These are phyloP conservation scores for Chytriomyces sp. DNA, from an alignment of 192 early-diverging fungal genomes.

Conservation along the genomic window DNA sequence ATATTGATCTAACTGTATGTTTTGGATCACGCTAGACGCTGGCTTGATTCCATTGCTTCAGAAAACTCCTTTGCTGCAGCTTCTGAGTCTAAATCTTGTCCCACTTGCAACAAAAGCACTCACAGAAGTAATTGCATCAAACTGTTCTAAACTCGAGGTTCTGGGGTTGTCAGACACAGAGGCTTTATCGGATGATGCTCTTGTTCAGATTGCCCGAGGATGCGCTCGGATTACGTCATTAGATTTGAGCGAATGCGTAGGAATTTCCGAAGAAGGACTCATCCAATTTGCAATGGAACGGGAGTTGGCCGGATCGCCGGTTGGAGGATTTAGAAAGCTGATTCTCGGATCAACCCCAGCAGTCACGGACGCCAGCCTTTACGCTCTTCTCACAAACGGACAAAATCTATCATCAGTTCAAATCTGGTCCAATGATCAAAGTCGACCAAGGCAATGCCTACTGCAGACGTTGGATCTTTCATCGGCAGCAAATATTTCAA, in stretches of 20 bases:
- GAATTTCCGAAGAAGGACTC: conserved; percentile 21
- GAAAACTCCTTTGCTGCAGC: neutral
- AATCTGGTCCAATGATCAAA: conserved; percentile 1
- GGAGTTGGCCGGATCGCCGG: neutral
- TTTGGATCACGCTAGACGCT: conserved; percentile 1
- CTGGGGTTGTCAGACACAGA: conserved; percentile 24
- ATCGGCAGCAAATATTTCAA: neutral
- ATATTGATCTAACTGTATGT: neutral
- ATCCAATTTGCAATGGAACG: neutral
- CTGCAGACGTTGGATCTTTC: conserved; percentile 18
- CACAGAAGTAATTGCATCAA: neutral
- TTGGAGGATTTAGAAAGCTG: neutral
- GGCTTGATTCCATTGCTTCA: conserved; percentile 21
- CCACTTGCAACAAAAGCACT: conserved; percentile 15
- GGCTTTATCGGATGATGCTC: conserved; percentile 5
- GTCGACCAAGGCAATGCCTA: neutral
- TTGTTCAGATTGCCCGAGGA: conserved; percentile 3
- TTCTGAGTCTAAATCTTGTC: conserved; percentile 14
- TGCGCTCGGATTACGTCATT: neutral
- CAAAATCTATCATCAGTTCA: neutral
- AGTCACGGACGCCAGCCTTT: conserved; percentile 8
- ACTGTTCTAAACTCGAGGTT: conserved; percentile 12
- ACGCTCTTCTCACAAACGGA: conserved; percentile 9
- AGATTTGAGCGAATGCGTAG: conserved; percentile 22
- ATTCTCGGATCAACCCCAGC: neutral